Percentiles rank a stretch among this genome's conserved stretches.
Conservation (phyloP, 164 flowering plant genomes). For the Berberis vulgaris region DNA sequence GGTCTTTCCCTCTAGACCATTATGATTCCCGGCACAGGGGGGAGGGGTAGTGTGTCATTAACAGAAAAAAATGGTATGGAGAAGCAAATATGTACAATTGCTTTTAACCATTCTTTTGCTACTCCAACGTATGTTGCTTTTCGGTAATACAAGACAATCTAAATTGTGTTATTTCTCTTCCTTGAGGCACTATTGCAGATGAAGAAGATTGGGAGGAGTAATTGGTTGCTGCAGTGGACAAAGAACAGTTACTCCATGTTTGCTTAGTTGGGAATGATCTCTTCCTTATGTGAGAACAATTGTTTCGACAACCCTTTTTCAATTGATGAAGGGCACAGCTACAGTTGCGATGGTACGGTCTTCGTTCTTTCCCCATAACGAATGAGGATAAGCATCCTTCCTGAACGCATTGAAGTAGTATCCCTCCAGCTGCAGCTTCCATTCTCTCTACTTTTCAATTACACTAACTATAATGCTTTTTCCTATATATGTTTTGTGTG, state of each 20-base stretch:
- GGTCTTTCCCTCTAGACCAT: too few species aligned
- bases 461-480: too few species aligned
- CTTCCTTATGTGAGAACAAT: neutral
- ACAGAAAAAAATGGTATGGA: too few species aligned
- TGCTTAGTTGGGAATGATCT: neutral
- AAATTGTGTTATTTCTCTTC: conserved; percentile 1
- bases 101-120: neutral
- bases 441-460: too few species aligned
- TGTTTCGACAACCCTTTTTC: neutral
- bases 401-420: neutral
- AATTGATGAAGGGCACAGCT: conserved; percentile 10
- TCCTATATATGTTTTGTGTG: neutral
- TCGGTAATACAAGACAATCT: neutral
- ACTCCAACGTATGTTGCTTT: neutral
- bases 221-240: neutral
- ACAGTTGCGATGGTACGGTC: conserved; percentile 14
- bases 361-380: neutral
- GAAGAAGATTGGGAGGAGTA: neutral
- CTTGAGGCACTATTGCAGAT: neutral
- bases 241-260: neutral
- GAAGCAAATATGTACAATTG: too few species aligned
- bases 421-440: conserved; percentile 2
- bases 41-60: too few species aligned
- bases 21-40: too few species aligned
- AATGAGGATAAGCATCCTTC: conserved; percentile 1